Conservation (phyloP, 2,329 filamentous ascomycete species). For the Penicillium sp. region DNA sequence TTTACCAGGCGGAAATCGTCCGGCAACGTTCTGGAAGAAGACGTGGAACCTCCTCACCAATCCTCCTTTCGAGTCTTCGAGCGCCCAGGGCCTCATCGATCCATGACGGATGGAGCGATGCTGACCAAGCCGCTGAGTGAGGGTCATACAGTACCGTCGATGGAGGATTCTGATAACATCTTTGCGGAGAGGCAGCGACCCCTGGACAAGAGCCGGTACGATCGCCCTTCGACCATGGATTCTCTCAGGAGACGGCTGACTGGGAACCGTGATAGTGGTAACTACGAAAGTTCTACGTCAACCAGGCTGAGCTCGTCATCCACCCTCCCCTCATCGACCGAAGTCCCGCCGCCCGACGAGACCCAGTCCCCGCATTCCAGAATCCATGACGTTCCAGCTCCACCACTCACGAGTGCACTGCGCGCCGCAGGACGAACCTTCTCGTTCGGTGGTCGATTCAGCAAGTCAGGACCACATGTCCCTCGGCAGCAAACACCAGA, state of each 20-base stretch:
- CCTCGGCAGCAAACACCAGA: constrained; percentile 26
- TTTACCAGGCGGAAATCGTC: constrained; percentile 56
- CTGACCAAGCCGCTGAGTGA: constrained; percentile 34
- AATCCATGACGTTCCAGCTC: constrained; percentile 44
- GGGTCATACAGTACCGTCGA: constrained; percentile 37
- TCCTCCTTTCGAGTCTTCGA: constrained; percentile 57
- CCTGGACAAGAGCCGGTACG: constrained; percentile 40
- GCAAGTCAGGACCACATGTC: constrained; percentile 27
- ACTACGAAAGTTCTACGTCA: constrained; percentile 49
- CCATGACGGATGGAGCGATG: constrained; percentile 42
- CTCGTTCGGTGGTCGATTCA: constrained; percentile 51
- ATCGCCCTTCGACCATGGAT: constrained; percentile 12
- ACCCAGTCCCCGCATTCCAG: constrained; percentile 36
- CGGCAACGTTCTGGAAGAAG: constrained; percentile 53
- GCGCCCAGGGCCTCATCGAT: constrained; percentile 45
- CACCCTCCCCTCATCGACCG: constrained; percentile 55
- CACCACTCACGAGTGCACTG: constrained; percentile 40
- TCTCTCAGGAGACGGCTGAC: constrained; percentile 28
- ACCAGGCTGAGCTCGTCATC: constrained; percentile 55
- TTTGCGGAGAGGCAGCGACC: constrained; percentile 36
- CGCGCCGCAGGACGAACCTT: constrained; percentile 52
- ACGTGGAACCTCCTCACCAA: constrained; percentile 38
- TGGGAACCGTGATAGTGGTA: constrained; percentile 48
- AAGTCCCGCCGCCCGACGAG: constrained; percentile 43
- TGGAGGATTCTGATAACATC: constrained; percentile 42